These are phyloP conservation scores for Plasmopara muralis DNA, from an alignment of 352 stramenopile species.

Conservation along the genomic window DNA sequence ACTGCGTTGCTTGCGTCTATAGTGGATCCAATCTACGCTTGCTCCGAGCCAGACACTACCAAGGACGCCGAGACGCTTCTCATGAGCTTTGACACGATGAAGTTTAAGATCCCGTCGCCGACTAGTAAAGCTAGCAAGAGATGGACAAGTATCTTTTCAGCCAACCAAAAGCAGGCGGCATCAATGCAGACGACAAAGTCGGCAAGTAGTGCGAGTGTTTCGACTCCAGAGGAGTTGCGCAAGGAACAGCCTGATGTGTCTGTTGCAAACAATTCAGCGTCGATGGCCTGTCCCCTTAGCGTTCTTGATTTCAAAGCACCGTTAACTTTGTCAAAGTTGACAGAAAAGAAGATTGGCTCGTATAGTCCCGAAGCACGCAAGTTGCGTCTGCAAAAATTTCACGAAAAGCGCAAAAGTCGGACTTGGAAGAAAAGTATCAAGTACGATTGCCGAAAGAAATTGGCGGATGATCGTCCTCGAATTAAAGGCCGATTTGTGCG, in stretches of 20 bases:
- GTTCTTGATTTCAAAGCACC: conserved; percentile 35
- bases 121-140: conserved; percentile 57
- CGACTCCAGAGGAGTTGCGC: conserved; percentile 24
- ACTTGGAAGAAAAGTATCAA: conserved; percentile 99
- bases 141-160: conserved; percentile 33
- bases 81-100: conserved; percentile 87
- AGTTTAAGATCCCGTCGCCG: conserved; percentile 72
- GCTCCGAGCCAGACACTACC: conserved; percentile 29
- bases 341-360: conserved; percentile 85
- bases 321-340: conserved; percentile 14
- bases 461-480: conserved; percentile 93
- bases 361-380: conserved; percentile 92
- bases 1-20: conserved; percentile 25
- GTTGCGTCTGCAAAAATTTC: conserved; percentile 93
- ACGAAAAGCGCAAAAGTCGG: conserved; percentile 94
- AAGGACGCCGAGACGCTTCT: conserved; percentile 73
- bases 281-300: conserved; percentile 32
- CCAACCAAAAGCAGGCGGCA: conserved; percentile 21
- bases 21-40: conserved; percentile 49
- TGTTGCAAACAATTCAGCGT: conserved; percentile 13
- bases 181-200: neutral
- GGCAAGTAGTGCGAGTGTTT: neutral
- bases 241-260: conserved; percentile 29
- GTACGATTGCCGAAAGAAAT: conserved; percentile 98
- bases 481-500: conserved; percentile 92